Evolutionary conservation across 2,329 filamentous ascomycete species (phyloP), one percentile per base, ranked within the genome.

Genomic region (Botrytis byssoidea): DNA sequence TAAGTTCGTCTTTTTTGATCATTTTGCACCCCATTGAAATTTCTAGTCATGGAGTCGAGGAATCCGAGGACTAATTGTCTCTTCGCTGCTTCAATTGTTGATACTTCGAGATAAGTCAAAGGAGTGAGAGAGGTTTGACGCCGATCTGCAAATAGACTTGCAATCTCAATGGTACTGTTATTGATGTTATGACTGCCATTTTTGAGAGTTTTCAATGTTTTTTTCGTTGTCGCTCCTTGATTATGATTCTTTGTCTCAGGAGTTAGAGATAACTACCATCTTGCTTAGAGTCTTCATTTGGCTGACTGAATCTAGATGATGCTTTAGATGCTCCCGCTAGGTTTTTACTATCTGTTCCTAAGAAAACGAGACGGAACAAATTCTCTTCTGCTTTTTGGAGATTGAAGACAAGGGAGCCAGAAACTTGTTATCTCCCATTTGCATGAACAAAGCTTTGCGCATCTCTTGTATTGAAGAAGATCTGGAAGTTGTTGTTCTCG

Each of bases 231-330:
- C 5, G 2, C 25, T 25, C 4, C 6, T n/a, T 51, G 3, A 51
- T 12, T 12, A 25, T 51, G 0, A 1, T 25, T 3, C 1, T 25
- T 25, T 46, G 7, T 22, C 6, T 46, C 44, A 22, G 0, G 20
- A 46, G 7, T 7, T 46, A 8, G 7, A 3, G 0, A 46, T 0
- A 22, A 4, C 3, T 22, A 3, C 20, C 0, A 9, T 46, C 20
- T 22, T 3, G 44, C 44, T 46, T 22, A 22, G 9, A 22, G 1
- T 8, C 20, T 9, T 3, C 1, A 3, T 6, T 46, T 46, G 8
- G 20, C 3, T 9, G 18, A 1, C 9, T 22, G 7, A 5, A 46
- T 1, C 8, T 22, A 46, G 20, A 46, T 46, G 20, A 10, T 22
- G 44, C 44, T 46, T 22, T 18, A 8, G 44, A 46, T 18, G 2